Evolutionary conservation across 2,329 filamentous ascomycete genomes (phyloP), one percentile per base, ranked within the genome.

Genomic region (Arthroderma sp.): DNA sequence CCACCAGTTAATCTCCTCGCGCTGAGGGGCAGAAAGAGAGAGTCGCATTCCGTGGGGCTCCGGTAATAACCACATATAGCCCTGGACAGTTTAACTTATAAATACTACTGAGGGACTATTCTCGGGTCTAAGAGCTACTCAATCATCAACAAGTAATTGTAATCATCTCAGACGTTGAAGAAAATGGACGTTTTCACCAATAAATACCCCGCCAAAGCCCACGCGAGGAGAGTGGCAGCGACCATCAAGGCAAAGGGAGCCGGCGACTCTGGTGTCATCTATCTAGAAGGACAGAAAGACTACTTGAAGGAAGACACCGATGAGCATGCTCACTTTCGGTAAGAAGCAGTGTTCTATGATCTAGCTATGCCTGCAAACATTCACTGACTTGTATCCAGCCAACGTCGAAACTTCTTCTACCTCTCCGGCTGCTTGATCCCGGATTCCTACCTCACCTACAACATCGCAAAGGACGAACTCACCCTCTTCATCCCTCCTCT

Each of bases 371-470:
- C 34, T 34, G 5, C 9, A 7, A 38, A 27, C 5, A 29, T 7
- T 29, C 34, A 6, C 27, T 48, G 32, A 38, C 15, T 27, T 29
- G 33, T 29, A 29, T 4, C 1, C 43, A 44, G 36, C 52, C 88
- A 95, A 66, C 84, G 88, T 51, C 82, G 91, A 45, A 85, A 80
- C 63, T 98, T 98, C 69, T 95, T 84, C 75, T 98, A 98, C 66
- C 72, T 96, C 38, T 89, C 86, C 27, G 91, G 91, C 54, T 93
- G 80, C 58, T 74, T 80, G 50, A 73, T 93, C 29, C 76, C 88
- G 48, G 87, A 95, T 64, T 82, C 82, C 56, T 80, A 81, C 60
- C 75, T 86, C 48, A 75, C 82, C 46, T 94, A 95, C 69, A 82
- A 94, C 52, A 81, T 94, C 47, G 70, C 75, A 38, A 73, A 77